Evolutionary conservation across 192 early-diverging fungal species (phyloP).

Genomic region (Chytriomyces confervae): DNA sequence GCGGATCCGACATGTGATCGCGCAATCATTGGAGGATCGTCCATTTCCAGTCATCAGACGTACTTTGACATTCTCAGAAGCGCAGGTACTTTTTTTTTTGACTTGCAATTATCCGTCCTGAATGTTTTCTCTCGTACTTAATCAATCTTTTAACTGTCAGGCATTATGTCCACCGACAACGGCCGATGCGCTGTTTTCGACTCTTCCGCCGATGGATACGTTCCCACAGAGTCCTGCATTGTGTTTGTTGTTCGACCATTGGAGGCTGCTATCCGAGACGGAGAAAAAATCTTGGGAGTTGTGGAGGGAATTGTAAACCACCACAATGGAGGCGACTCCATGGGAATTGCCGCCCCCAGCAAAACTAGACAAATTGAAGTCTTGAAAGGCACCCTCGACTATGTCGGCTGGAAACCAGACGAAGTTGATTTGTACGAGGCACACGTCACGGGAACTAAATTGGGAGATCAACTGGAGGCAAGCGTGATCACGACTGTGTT

Average conservation of each 20-base stretch:
- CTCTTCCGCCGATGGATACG: constrained; percentile 18
- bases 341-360: constrained; percentile 9
- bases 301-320: background rate
- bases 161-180: background rate
- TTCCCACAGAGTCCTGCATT: constrained; percentile 14
- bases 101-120: background rate
- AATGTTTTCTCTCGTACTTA: background rate
- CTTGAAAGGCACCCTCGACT: background rate
- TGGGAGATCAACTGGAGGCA: constrained; percentile 12
- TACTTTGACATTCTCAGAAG: background rate
- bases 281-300: constrained; percentile 1
- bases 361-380: background rate
- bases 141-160: background rate
- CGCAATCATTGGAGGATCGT: background rate
- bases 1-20: background rate
- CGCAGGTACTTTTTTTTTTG: background rate
- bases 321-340: constrained; percentile 16
- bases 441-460: constrained; percentile 25
- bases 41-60: background rate
- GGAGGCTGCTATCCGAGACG: background rate
- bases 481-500: constrained; percentile 11
- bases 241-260: constrained; percentile 1
- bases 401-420: background rate
- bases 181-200: constrained; percentile 15
- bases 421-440: constrained; percentile 20